Percentiles rank a stretch among this genome's conserved stretches.
phyloP scores from a whole-genome alignment of 345 rosid genomes.

The Camelina sativa region DNA sequence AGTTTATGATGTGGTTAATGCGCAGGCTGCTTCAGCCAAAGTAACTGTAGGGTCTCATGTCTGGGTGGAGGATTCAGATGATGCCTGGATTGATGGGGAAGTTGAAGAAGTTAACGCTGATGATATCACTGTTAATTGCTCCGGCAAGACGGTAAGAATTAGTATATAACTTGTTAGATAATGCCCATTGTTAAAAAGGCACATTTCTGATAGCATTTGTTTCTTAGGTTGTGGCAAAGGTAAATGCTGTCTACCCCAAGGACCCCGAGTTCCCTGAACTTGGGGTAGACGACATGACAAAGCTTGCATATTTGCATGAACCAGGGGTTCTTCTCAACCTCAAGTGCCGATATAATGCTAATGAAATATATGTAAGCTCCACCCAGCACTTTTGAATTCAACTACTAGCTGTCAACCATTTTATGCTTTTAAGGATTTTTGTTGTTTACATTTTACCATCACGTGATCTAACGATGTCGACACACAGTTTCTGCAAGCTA shows the following conservation, averaged over 20 bases:
- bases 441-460: background rate
- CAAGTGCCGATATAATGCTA: conserved; percentile 68
- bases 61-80: conserved; percentile 87
- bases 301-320: conserved; percentile 92
- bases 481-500: conserved; percentile 4
- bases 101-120: conserved; percentile 62
- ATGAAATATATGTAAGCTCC: conserved; percentile 90
- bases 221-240: conserved; percentile 70
- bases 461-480: background rate
- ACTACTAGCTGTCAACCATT: background rate
- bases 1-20: conserved; percentile 14
- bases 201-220: conserved; percentile 23
- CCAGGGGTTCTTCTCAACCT: conserved; percentile 95
- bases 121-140: conserved; percentile 65
- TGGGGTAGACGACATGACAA: conserved; percentile 98
- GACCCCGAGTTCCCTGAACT: conserved; percentile 86
- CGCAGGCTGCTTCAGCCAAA: conserved; percentile 65
- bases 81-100: conserved; percentile 92
- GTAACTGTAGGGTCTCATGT: conserved; percentile 73
- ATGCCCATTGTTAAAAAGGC: background rate
- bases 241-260: conserved; percentile 63
- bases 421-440: background rate
- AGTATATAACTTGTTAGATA: conserved; percentile 1
- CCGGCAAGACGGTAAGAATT: conserved; percentile 58
- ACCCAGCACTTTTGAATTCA: conserved; percentile 11